These are phyloP conservation scores for Musa balbisiana DNA, from an alignment of 202 grass and related monocot species.

Conservation along the genomic window DNA sequence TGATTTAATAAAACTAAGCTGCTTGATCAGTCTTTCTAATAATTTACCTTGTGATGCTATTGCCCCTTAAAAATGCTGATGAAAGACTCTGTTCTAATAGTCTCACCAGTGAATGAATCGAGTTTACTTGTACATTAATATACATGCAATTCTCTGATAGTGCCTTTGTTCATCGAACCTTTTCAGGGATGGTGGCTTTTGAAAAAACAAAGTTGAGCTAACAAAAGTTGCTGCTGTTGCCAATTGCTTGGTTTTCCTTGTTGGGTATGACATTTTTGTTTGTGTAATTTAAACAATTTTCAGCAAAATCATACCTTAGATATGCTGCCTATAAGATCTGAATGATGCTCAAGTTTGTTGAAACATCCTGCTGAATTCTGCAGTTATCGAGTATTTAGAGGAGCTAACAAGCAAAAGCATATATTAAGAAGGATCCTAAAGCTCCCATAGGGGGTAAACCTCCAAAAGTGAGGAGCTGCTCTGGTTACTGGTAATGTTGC, in stretches of 20 bases:
- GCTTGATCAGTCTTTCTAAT: background rate
- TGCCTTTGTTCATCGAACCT: background rate
- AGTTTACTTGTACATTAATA: no score
- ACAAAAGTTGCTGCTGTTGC: slow-evolving; percentile 40
- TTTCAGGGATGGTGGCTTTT: slow-evolving; percentile 95
- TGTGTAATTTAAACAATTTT: background rate
- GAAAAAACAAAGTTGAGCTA: slow-evolving; percentile 59
- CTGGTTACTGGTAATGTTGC: slow-evolving; percentile 72
- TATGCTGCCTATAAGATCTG: slow-evolving; percentile 4
- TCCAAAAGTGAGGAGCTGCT: slow-evolving; percentile 89
- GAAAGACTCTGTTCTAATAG: no score
- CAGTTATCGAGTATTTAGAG: slow-evolving; percentile 82
- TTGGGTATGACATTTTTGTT: slow-evolving; percentile 49
- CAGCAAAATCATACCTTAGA: background rate
- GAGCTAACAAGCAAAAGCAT: slow-evolving; percentile 95
- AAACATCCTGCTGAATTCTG: slow-evolving; percentile 7
- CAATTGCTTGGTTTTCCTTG: slow-evolving; percentile 65
- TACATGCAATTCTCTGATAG: background rate
- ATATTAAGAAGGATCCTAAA: slow-evolving; percentile 85
- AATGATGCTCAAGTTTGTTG: slow-evolving; percentile 12
- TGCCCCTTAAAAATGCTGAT: no score
- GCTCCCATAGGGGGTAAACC: slow-evolving; percentile 79
- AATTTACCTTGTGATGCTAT: no score
- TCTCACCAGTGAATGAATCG: no score
- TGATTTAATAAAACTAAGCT: background rate